Evolutionary conservation across 257 asterid species (phyloP), one percentile per base, ranked within the genome.

Genomic region (Nicotiana benthamiana): DNA sequence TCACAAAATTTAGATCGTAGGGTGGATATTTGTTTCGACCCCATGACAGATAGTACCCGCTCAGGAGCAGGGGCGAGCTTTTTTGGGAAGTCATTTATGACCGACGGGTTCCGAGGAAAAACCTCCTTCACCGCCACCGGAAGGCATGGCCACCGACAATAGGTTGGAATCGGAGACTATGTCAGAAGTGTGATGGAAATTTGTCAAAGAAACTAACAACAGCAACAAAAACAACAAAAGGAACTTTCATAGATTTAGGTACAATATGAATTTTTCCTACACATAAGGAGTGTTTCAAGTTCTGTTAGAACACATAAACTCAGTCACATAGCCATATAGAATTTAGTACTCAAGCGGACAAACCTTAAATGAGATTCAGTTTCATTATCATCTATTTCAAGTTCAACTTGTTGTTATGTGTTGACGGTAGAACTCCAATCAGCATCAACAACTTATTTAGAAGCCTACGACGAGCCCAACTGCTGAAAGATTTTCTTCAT

Each of bases 391-490:
- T 84, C 87, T 15, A 87, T 82, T 77, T 88, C 83, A 81, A 87
- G 87, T 87, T 88, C 91, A 81, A 89, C 84, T 63, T 88, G 88
- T 83, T 89, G 86, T 83, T 83, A 57, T 94, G 90, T 78, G 87
- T 82, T 83, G 97, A 87, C 68, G 96, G 93, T 83, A 89, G 82
- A 59, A 92, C 84, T 81, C 98, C 98, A 82, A 88, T 85, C 94
- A 92, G 91, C 26, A 86, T 85, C 77, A 93, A 89, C 82, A 94
- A 89, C 89, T 90, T 93, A 78, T 94, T 89, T 60, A 93, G 84
- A 83, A 94, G 97, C 88, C 91, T 89, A 82, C 92, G 92, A 75
- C 98, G 96, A 61, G 98, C 77, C 98, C 98, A 77, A 81, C 88
- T 34, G 89, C 87, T 30, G 97, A 92, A 78, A 93, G 92, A 84